phyloP scores from a whole-genome alignment of 805 yeast species.

The Candida orba region DNA sequence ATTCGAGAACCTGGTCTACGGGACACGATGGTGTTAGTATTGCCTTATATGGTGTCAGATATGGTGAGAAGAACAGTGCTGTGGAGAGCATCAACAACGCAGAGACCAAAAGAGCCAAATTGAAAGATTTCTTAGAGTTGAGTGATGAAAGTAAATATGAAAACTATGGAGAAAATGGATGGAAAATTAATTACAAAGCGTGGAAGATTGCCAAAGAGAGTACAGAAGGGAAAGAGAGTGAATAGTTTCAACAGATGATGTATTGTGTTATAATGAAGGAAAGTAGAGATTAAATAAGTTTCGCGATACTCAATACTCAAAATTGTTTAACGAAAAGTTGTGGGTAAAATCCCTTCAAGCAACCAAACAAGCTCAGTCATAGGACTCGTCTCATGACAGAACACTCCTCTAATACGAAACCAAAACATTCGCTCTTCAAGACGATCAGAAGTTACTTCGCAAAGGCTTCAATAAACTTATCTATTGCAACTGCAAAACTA shows the following conservation, averaged over 20 bases:
- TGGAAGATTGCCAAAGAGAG: conserved; percentile 16
- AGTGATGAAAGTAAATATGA: conserved; percentile 2
- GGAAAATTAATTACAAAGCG: conserved; percentile 20
- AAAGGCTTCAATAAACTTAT: conserved; percentile 33
- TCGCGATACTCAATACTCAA: no score
- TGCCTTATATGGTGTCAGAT: conserved; percentile 41
- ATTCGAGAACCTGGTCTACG: conserved; percentile 66
- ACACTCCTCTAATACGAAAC: no score
- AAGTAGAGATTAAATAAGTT: no score
- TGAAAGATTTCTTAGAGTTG: conserved; percentile 15
- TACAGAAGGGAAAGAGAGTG: conserved; percentile 3
- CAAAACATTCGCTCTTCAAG: no score
- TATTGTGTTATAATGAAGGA: no score
- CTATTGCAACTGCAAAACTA: conserved; percentile 28
- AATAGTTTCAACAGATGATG: no score
- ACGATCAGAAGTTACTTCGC: conserved; percentile 28
- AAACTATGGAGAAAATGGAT: conserved; percentile 5
- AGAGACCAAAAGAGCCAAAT: conserved; percentile 18
- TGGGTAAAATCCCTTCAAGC: no score
- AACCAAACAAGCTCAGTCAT: neutral
- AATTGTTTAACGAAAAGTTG: no score
- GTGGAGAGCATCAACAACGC: conserved; percentile 15
- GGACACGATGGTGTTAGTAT: conserved; percentile 77
- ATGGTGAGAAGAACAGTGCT: conserved; percentile 25
- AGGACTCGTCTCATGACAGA: neutral